Evolutionary conservation across 305 asterid genomes (phyloP).

Genomic region (Solanum chacoense): DNA sequence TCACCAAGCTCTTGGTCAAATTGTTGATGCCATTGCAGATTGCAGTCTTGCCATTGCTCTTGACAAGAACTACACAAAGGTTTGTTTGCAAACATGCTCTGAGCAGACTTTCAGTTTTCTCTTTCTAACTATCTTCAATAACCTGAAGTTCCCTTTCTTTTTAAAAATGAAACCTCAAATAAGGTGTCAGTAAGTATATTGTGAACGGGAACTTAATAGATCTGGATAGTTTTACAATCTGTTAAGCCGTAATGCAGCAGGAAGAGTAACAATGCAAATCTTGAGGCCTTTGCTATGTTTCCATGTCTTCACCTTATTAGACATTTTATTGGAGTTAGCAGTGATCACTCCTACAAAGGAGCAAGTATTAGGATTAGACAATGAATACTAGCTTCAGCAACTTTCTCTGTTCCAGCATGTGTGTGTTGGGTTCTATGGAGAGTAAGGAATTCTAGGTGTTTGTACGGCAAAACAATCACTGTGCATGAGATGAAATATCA

Average conservation of each 20-base stretch:
- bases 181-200: background rate
- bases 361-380: background rate
- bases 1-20: conserved; percentile 68
- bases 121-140: background rate
- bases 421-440: background rate
- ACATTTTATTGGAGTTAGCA: background rate
- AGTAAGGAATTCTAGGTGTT: background rate
- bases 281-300: background rate
- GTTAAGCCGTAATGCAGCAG: background rate
- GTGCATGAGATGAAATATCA: background rate
- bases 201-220: background rate
- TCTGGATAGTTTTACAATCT: background rate
- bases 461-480: background rate
- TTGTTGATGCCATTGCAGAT: conserved; percentile 87
- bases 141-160: background rate
- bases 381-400: background rate
- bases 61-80: conserved; percentile 71
- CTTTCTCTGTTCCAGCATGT: background rate
- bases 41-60: conserved; percentile 91
- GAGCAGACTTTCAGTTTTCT: background rate
- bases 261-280: background rate
- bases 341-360: background rate
- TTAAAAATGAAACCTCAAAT: background rate
- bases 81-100: conserved; percentile 14
- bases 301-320: background rate